Evolutionary conservation across 805 yeast species (phyloP), one percentile per base, ranked within the genome.

Genomic region (Metschnikowia picachoensis): DNA sequence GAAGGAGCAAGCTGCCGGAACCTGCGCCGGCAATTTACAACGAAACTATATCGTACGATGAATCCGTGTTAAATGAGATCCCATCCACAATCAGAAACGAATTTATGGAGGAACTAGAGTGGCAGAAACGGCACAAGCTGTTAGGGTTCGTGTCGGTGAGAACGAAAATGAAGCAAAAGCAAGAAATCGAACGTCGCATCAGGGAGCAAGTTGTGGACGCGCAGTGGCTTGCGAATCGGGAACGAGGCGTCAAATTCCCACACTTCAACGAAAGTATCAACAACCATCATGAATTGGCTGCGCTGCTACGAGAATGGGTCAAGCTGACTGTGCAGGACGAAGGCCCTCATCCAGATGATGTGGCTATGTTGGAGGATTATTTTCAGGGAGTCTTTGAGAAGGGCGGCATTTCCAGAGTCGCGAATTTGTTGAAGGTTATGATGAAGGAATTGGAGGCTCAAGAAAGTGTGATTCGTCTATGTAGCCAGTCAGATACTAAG

Each of bases 41-140:
- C 14, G 60, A 60, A 2, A 54, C 66, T 8, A 57, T 59, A 3
- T 56, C 70, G 2, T 68, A 67, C 48, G 74, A 72, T 47, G 60
- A 64, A 8, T 60, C 67, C 0, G 62, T 72, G 8, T 47, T 72
- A 27, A 57, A 66, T 25, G 75, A 67, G 46, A 54, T 72, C 7
- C 76, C 77, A 0, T 62, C 74, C 0, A 63, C 66, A 7, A 54
- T 72, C 11, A 59, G 65, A 41, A 49, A 64, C 8, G 73, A 71
- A 43, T 70, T 71, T 6, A 42, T 66, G 39, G 63, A 64, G 40
- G 74, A 71, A 32, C 46, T 66, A 31, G 68, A 65, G 35, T 58
- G 62, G 46, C 63, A 57, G 36, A 59, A 58, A 25, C 59, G 60
- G 42, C 47, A 59, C n/a, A 62, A 61, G 43, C 51, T 53, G 28